Evolutionary conservation across 768 basidiomycete genomes (phyloP).

Genomic region (Russula vinacea): DNA sequence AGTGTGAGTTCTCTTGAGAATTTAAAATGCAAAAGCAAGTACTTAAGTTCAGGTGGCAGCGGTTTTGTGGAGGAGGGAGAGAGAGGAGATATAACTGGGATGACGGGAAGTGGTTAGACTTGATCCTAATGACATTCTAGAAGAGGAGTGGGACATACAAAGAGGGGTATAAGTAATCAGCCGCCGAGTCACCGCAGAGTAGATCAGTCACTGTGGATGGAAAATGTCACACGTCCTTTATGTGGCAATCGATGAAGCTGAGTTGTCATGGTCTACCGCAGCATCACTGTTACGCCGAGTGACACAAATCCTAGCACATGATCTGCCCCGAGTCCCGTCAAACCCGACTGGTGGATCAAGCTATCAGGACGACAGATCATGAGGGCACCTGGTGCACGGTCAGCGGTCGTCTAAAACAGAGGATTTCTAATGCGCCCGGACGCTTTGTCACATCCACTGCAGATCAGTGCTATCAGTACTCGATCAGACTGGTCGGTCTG

Average conservation of each 20-base stretch:
- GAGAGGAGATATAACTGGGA: conserved; percentile 9
- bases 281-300: background rate
- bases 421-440: background rate
- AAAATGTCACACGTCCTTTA: no score
- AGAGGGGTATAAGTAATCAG: background rate
- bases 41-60: background rate
- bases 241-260: background rate
- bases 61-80: conserved; percentile 20
- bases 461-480: background rate
- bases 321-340: no score
- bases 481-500: conserved; percentile 36
- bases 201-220: background rate
- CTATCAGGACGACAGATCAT: background rate
- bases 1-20: conserved; percentile 6
- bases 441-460: background rate
- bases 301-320: background rate
- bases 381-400: background rate
- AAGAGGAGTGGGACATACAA: conserved; percentile 22
- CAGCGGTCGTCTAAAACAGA: background rate
- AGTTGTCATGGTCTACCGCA: background rate
- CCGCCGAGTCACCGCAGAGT: background rate
- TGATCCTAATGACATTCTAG: conserved; percentile 20
- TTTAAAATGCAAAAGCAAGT: background rate
- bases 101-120: conserved; percentile 12
- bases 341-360: background rate